Evolutionary conservation across 2,329 filamentous ascomycete species (phyloP).

Genomic region (Aspergillus puulaauensis): DNA sequence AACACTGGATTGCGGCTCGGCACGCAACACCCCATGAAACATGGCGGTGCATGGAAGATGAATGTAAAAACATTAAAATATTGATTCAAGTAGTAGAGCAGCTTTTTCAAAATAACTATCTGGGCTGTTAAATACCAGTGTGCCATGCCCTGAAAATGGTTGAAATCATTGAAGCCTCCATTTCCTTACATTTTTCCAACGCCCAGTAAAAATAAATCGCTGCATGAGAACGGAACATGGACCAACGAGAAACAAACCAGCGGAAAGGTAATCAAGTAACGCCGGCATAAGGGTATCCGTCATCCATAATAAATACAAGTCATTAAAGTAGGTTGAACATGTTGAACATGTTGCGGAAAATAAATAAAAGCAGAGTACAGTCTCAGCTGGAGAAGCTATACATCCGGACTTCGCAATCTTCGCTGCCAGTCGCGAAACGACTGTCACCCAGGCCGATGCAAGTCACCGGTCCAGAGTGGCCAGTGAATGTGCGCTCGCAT

Average conservation of each 20-base stretch:
- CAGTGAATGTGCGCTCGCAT: slow-evolving; percentile 88
- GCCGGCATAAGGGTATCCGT: slow-evolving; percentile 11
- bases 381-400: slow-evolving; percentile 64
- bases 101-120: not conserved
- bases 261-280: not conserved
- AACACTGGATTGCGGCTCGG: not conserved
- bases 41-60: not conserved
- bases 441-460: slow-evolving; percentile 90
- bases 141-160: not conserved
- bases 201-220: not conserved
- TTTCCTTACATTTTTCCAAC: not conserved
- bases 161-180: not conserved
- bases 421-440: slow-evolving; percentile 84
- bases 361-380: not conserved
- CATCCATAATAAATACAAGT: slow-evolving; percentile 11
- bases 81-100: not conserved
- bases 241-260: not conserved
- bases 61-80: not conserved
- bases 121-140: not conserved
- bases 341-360: not conserved
- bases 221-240: not conserved
- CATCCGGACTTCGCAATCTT: slow-evolving; percentile 87
- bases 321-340: slow-evolving; percentile 2
- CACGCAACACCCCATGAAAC: not conserved
- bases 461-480: slow-evolving; percentile 86